Evolutionary conservation across 1,284 basidiomycete species (phyloP), one percentile per base, ranked within the genome.

Genomic region (Bondarzewia mesenterica): DNA sequence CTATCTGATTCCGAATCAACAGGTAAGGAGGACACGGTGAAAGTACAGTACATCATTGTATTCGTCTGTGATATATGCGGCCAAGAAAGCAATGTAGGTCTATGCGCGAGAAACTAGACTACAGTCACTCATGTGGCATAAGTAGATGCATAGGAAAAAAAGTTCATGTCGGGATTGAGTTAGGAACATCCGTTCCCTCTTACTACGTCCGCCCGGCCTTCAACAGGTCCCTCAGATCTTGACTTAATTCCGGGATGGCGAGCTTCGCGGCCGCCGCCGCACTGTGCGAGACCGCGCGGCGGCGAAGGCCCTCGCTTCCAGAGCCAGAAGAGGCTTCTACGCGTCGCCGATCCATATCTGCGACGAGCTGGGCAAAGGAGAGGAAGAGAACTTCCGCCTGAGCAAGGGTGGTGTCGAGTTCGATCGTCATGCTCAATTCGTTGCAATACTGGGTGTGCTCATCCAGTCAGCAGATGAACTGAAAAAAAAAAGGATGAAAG

Each of bases 361-460:
- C 85, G 14, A 93, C 80, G n/a, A 93, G 67, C 61, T 89, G 87
- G 10, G 80, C 71, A 65, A 90, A 91, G 3, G 88, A 89, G 4
- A 89, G 72, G 74, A 92, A 96, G 12, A 97, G 75, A 8, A 96
- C 91, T 68, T 97, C 93, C 7, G 93, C 93, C 66, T 96, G 93
- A 0, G 89, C 86, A 4, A 97, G 77, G 8, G 93, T 93, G 4
- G 84, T 82, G 61, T 95, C 87, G 18, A 96, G 78, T 61, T 96
- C 93, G 56, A 97, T 93, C 49, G 91, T 92, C 77, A 92, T 92
- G 63, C 86, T 90, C 47, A 95, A 76, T 58, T 95, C 91, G 59
- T 94, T 94, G 68, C 90, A 92, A 57, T 94, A 95, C 81, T 89
- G 37, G 49, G 42, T 40, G 6, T 12, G 32, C 2, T n/a, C n/a